phyloP scores from a whole-genome alignment of 2,329 filamentous ascomycete genomes.

The Cladosporium sp. region DNA sequence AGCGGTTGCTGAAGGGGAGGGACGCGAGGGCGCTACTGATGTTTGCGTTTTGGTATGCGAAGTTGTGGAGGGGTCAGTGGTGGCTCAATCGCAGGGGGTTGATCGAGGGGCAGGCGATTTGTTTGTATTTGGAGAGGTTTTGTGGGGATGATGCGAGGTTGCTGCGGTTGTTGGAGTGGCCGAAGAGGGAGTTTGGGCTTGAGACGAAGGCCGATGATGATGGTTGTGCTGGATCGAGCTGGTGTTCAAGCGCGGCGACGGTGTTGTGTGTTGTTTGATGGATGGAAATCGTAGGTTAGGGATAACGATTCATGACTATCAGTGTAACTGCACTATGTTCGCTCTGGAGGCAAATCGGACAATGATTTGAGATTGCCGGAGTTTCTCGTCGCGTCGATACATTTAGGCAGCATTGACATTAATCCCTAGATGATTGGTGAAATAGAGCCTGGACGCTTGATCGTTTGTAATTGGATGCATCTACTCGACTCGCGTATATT shows the following conservation, averaged over 20 bases:
- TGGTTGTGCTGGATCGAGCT: background rate
- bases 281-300: no score
- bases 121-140: constrained; percentile 37
- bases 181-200: constrained; percentile 16
- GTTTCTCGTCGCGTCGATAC: no score
- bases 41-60: constrained; percentile 54
- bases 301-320: no score
- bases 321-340: no score
- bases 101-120: constrained; percentile 50
- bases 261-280: constrained; percentile 8
- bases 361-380: no score
- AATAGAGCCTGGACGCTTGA: no score
- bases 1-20: constrained; percentile 44
- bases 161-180: constrained; percentile 16
- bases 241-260: background rate
- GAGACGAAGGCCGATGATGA: background rate
- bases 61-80: constrained; percentile 46
- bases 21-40: constrained; percentile 53
- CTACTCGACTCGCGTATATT: no score
- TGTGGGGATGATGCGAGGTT: constrained; percentile 15
- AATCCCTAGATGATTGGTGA: no score
- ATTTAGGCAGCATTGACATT: no score
- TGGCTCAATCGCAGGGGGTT: constrained; percentile 45
- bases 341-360: no score
- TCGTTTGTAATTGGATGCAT: no score